These are phyloP conservation scores for Ampelocalamus luodianensis DNA, from an alignment of 176 grass and related monocot genomes.

Conservation along the genomic window DNA sequence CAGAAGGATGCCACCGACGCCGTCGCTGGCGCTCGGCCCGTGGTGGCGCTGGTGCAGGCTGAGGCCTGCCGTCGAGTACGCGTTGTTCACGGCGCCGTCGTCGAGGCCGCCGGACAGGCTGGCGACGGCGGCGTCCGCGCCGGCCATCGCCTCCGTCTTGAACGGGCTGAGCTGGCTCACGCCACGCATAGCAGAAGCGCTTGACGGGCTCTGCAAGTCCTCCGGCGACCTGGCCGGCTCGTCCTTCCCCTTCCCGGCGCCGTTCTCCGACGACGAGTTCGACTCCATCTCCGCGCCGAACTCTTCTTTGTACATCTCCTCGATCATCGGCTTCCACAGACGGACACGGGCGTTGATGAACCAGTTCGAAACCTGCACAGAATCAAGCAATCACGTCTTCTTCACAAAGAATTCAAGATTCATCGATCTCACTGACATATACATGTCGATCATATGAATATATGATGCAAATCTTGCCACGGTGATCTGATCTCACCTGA, in stretches of 20 bases:
- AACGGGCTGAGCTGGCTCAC: slow-evolving; percentile 46
- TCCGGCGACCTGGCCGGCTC: slow-evolving; percentile 54
- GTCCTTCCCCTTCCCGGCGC: slow-evolving; percentile 49
- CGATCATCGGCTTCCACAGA: slow-evolving; percentile 99
- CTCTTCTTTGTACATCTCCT: slow-evolving; percentile 95
- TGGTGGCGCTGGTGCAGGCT: slow-evolving; percentile 22
- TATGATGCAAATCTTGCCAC: neutral
- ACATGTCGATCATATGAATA: neutral
- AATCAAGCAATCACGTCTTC: neutral
- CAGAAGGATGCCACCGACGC: slow-evolving; percentile 27
- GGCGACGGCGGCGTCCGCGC: neutral
- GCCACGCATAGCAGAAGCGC: slow-evolving; percentile 8
- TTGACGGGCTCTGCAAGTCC: slow-evolving; percentile 58
- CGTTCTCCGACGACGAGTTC: slow-evolving; percentile 67
- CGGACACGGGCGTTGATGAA: slow-evolving; percentile 86
- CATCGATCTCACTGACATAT: neutral
- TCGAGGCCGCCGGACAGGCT: slow-evolving; percentile 28
- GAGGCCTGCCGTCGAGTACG: slow-evolving; percentile 29
- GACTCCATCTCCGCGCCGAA: slow-evolving; percentile 67
- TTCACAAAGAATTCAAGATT: neutral
- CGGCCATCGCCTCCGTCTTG: slow-evolving; percentile 49
- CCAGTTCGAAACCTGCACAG: slow-evolving; percentile 72
- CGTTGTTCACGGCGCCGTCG: neutral
- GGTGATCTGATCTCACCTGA: slow-evolving; percentile 51
- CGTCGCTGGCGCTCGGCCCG: neutral